Conservation (phyloP, 371 early-diverging fungal species). For the Lichtheimia ramosa region DNA sequence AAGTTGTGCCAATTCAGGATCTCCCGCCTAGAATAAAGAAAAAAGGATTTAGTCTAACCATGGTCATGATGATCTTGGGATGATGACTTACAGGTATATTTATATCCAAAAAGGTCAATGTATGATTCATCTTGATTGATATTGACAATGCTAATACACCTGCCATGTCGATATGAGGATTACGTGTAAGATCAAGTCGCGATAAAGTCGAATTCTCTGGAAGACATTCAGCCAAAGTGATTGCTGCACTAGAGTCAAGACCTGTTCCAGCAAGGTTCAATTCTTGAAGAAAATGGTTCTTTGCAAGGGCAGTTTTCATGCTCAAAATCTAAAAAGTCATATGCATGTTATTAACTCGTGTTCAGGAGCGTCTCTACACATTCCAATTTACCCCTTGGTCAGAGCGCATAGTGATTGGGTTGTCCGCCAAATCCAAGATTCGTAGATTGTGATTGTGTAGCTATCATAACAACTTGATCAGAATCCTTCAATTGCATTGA, state of each 20-base stretch:
- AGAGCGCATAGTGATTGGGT: conserved; percentile 26
- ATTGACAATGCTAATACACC: conserved; percentile 80
- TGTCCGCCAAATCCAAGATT: conserved; percentile 46
- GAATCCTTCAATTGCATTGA: no score
- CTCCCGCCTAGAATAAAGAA: conserved; percentile 45
- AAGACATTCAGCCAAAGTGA: conserved; percentile 77
- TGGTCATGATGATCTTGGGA: no score
- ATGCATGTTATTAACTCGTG: neutral
- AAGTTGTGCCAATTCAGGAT: conserved; percentile 65
- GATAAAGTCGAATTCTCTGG: conserved; percentile 67
- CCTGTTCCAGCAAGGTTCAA: conserved; percentile 61
- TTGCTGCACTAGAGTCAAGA: conserved; percentile 56
- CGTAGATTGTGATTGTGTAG: conserved; percentile 35
- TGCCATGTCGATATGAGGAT: conserved; percentile 74
- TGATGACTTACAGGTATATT: conserved; percentile 64
- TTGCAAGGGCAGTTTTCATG: conserved; percentile 21
- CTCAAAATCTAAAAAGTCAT: conserved; percentile 6
- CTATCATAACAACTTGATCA: conserved; percentile 12
- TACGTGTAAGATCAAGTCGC: conserved; percentile 74
- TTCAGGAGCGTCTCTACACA: neutral
- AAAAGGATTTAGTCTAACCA: no score
- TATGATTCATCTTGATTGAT: conserved; percentile 75
- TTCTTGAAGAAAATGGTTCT: conserved; percentile 43
- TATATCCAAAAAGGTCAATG: conserved; percentile 74
- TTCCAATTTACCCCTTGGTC: conserved; percentile 43